Percentiles rank a stretch among this genome's conserved stretches.
phyloP scores from a whole-genome alignment of 371 early-diverging fungal genomes.

The Racocetra persica region DNA sequence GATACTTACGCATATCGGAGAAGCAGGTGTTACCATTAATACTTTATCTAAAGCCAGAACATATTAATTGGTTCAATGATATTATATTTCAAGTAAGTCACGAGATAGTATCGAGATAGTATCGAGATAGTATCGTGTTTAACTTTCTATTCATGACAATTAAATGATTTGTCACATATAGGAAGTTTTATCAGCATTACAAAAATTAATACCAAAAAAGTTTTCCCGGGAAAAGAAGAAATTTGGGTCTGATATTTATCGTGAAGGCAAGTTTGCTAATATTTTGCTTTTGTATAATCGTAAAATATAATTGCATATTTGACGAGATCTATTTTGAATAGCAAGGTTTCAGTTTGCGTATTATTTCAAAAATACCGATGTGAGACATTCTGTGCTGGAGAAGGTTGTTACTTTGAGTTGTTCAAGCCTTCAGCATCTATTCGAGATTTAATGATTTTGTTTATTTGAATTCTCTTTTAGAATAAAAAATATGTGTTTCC shows the following conservation, averaged over 20 bases:
- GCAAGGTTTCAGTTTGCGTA: conserved; percentile 39
- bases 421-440: not conserved
- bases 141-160: not conserved
- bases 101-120: not conserved
- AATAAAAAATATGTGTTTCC: conserved; percentile 8
- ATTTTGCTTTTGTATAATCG: not conserved
- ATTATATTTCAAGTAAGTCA: conserved; percentile 22
- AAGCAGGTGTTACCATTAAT: conserved; percentile 36
- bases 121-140: not conserved
- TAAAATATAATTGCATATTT: not conserved
- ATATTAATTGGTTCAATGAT: conserved; percentile 35
- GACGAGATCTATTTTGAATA: not conserved
- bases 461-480: not conserved
- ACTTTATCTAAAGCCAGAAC: conserved; percentile 25
- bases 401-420: conserved; percentile 3
- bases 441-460: too few relatives aligned
- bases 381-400: conserved; percentile 21
- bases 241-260: conserved; percentile 18
- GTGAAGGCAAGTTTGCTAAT: not conserved
- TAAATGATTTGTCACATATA: not conserved
- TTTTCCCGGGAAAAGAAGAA: conserved; percentile 19
- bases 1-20: conserved; percentile 35
- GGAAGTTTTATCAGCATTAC: conserved; percentile 36
- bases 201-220: conserved; percentile 28
- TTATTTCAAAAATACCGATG: conserved; percentile 33